Evolutionary conservation across 75 land plant species (phyloP).

Genomic region (Selaginella tamariscina): DNA sequence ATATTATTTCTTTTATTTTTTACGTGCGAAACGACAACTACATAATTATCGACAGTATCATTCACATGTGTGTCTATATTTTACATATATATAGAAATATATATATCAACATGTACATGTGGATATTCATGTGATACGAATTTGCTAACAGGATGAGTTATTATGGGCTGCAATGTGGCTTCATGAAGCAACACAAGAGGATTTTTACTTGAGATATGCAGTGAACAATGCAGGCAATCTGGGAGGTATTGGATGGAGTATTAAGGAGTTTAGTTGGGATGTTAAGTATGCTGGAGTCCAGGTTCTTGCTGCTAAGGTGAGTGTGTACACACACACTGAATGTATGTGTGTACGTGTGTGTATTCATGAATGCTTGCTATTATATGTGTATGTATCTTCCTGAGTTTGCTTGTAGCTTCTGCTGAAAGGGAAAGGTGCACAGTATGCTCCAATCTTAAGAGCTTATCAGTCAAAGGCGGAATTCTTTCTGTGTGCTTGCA

Average conservation of each 20-base stretch:
- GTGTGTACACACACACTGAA: too few relatives aligned
- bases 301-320: slow-evolving; percentile 47
- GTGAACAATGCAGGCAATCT: slow-evolving; percentile 29
- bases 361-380: background rate
- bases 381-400: background rate
- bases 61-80: too few relatives aligned
- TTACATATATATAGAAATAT: too few relatives aligned
- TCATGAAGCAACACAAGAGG: slow-evolving; percentile 39
- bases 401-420: slow-evolving; percentile 28
- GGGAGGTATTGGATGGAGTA: slow-evolving; percentile 52
- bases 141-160: slow-evolving; percentile 79
- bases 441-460: slow-evolving; percentile 23
- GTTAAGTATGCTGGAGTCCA: slow-evolving; percentile 76
- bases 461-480: slow-evolving; percentile 48
- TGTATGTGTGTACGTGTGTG: too few relatives aligned
- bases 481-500: slow-evolving; percentile 50
- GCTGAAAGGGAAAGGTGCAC: slow-evolving; percentile 38
- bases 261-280: slow-evolving; percentile 72
- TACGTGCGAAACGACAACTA: too few relatives aligned
- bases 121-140: too few relatives aligned
- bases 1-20: too few relatives aligned
- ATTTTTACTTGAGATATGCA: slow-evolving; percentile 41
- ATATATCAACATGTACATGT: too few relatives aligned
- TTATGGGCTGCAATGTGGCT: slow-evolving; percentile 84
- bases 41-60: too few relatives aligned